A percentile compares a stretch with the other conserved stretches of the same genome.
Evolutionary conservation across 495 filamentous ascomycete species (phyloP).

Genomic region (Penicillium flavigenum): DNA sequence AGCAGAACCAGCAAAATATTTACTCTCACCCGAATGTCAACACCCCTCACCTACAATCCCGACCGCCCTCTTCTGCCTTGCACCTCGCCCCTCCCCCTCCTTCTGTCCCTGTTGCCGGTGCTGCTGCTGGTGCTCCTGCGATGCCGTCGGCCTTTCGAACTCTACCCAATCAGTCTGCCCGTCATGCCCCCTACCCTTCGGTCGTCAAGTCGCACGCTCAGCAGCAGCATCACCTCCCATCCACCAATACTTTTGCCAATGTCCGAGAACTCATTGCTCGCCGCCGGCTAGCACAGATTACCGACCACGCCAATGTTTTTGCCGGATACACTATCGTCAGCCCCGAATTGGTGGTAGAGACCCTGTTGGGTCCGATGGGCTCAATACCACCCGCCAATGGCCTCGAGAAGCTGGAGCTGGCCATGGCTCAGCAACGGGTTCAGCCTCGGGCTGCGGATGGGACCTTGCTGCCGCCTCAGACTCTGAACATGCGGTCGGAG

Average conservation of each 20-base stretch:
- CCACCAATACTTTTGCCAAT: slow-evolving; percentile 49
- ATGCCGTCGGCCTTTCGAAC: slow-evolving; percentile 54
- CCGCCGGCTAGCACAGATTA: slow-evolving; percentile 51
- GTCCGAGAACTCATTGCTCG: slow-evolving; percentile 50
- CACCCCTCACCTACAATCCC: slow-evolving; percentile 30
- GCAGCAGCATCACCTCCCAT: slow-evolving; percentile 41
- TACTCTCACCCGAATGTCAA: slow-evolving; percentile 28
- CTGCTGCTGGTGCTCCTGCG: slow-evolving; percentile 44
- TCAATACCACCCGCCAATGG: slow-evolving; percentile 47
- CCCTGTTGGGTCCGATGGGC: slow-evolving; percentile 48
- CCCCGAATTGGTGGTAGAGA: slow-evolving; percentile 50
- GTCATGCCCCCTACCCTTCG: slow-evolving; percentile 46
- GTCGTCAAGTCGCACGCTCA: slow-evolving; percentile 42
- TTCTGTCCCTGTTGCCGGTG: slow-evolving; percentile 26
- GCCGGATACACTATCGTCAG: slow-evolving; percentile 50
- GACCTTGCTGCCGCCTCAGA: slow-evolving; percentile 43
- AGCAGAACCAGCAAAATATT: slow-evolving; percentile 31
- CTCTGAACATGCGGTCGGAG: slow-evolving; percentile 50
- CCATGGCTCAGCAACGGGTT: slow-evolving; percentile 51
- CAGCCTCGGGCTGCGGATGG: slow-evolving; percentile 47
- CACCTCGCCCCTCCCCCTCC: slow-evolving; percentile 41
- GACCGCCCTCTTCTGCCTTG: slow-evolving; percentile 43
- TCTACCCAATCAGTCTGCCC: slow-evolving; percentile 43
- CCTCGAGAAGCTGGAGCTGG: slow-evolving; percentile 48
- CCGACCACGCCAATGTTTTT: slow-evolving; percentile 52